phyloP scores from a whole-genome alignment of 2,329 filamentous ascomycete species.

The Claviceps citrina region DNA sequence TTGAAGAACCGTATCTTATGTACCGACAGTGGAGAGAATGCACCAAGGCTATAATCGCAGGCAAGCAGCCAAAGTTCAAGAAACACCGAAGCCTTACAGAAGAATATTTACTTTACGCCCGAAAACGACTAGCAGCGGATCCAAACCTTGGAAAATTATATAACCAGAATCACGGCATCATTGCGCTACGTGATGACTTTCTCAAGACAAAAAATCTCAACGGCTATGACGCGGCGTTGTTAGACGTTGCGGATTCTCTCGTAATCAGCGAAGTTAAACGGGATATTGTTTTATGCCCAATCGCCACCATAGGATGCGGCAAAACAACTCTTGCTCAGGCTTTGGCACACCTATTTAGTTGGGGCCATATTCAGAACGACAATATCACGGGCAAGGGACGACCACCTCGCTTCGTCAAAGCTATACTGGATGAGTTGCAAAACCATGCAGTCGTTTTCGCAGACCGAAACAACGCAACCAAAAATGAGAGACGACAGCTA shows the following conservation, averaged over 20 bases:
- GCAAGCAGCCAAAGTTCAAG: slow-evolving; percentile 58
- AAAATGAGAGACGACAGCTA: slow-evolving; percentile 74
- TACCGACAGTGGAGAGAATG: slow-evolving; percentile 97
- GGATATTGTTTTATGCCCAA: slow-evolving; percentile 71
- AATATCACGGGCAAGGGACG: slow-evolving; percentile 73
- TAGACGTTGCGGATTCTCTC: slow-evolving; percentile 40
- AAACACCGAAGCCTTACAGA: slow-evolving; percentile 85
- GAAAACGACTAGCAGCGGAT: slow-evolving; percentile 54
- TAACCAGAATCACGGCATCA: slow-evolving; percentile 85
- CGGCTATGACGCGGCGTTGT: slow-evolving; percentile 72
- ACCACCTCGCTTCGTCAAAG: slow-evolving; percentile 60
- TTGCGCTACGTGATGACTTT: slow-evolving; percentile 77
- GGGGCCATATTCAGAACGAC: slow-evolving; percentile 93
- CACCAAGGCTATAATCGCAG: slow-evolving; percentile 73
- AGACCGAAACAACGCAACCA: slow-evolving; percentile 87
- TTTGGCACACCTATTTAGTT: slow-evolving; percentile 67
- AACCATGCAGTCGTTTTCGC: slow-evolving; percentile 63
- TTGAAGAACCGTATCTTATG: slow-evolving; percentile 97
- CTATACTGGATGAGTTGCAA: slow-evolving; percentile 49
- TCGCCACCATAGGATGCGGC: slow-evolving; percentile 88
- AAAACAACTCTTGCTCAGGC: slow-evolving; percentile 88
- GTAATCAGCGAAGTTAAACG: slow-evolving; percentile 39
- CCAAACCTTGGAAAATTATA: slow-evolving; percentile 56
- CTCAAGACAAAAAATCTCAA: slow-evolving; percentile 68
- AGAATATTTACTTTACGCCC: slow-evolving; percentile 74